phyloP scores from a whole-genome alignment of 164 flowering plant genomes.

The Vitis riparia region DNA sequence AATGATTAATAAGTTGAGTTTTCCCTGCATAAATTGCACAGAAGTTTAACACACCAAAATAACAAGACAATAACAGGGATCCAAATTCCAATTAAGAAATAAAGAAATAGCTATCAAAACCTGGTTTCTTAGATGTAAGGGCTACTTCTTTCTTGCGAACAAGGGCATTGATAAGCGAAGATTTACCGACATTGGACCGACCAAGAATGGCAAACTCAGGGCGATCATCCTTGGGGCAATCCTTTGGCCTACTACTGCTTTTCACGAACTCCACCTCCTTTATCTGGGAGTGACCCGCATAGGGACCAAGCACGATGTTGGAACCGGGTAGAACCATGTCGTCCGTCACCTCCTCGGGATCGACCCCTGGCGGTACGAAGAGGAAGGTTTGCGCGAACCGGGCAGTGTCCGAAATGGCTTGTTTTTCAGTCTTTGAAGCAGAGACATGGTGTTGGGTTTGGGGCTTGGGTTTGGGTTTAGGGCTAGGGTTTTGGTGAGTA shows the following conservation, averaged over 20 bases:
- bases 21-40: slow-evolving; percentile 59
- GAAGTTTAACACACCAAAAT: neutral
- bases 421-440: slow-evolving; percentile 30
- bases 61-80: neutral
- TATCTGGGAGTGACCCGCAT: slow-evolving; percentile 85
- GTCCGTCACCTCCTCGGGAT: slow-evolving; percentile 62
- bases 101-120: slow-evolving; percentile 21
- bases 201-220: slow-evolving; percentile 94
- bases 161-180: slow-evolving; percentile 84
- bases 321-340: slow-evolving; percentile 86
- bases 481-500: slow-evolving; percentile 15
- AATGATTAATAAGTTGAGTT: slow-evolving; percentile 96
- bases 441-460: slow-evolving; percentile 14
- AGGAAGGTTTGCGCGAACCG: slow-evolving; percentile 41
- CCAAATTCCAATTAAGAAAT: neutral
- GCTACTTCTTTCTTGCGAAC: slow-evolving; percentile 82
- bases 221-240: slow-evolving; percentile 71
- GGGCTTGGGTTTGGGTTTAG: slow-evolving; percentile 5
- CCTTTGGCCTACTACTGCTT: slow-evolving; percentile 70
- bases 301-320: slow-evolving; percentile 87
- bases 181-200: slow-evolving; percentile 93
- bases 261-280: slow-evolving; percentile 83
- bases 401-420: slow-evolving; percentile 30
- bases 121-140: slow-evolving; percentile 97
- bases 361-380: slow-evolving; percentile 85